phyloP scores from a whole-genome alignment of 2,329 filamentous ascomycete species.

The Trichoderma sp. region DNA sequence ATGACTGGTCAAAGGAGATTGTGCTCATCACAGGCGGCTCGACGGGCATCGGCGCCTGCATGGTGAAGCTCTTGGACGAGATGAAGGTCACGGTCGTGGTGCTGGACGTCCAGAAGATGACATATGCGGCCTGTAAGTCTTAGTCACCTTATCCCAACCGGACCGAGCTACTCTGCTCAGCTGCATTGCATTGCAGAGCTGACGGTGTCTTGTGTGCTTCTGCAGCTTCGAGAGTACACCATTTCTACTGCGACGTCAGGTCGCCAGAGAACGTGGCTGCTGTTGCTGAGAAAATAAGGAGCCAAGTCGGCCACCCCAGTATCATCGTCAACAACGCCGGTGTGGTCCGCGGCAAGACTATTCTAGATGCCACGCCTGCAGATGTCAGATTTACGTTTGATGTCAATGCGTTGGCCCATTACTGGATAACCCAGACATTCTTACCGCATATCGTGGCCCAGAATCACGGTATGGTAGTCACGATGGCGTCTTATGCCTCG shows the following conservation, averaged over 20 bases:
- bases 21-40: constrained; percentile 76
- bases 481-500: constrained; percentile 66
- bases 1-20: constrained; percentile 70
- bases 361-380: constrained; percentile 61
- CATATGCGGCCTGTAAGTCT: constrained; percentile 53
- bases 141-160: not conserved
- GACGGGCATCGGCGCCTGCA: constrained; percentile 70
- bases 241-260: constrained; percentile 72
- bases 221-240: constrained; percentile 59
- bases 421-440: constrained; percentile 68
- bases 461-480: constrained; percentile 76
- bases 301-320: constrained; percentile 65
- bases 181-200: constrained; percentile 22
- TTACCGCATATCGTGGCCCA: constrained; percentile 64
- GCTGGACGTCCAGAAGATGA: constrained; percentile 68
- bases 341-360: constrained; percentile 61
- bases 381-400: constrained; percentile 70
- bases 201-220: not conserved
- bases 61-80: constrained; percentile 68
- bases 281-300: constrained; percentile 57
- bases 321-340: constrained; percentile 76
- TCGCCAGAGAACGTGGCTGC: constrained; percentile 56
- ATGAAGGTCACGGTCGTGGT: constrained; percentile 69
- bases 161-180: not conserved
- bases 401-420: constrained; percentile 71